These are phyloP conservation scores for Ilex aquifolium DNA, from an alignment of 257 asterid species.

Conservation along the genomic window DNA sequence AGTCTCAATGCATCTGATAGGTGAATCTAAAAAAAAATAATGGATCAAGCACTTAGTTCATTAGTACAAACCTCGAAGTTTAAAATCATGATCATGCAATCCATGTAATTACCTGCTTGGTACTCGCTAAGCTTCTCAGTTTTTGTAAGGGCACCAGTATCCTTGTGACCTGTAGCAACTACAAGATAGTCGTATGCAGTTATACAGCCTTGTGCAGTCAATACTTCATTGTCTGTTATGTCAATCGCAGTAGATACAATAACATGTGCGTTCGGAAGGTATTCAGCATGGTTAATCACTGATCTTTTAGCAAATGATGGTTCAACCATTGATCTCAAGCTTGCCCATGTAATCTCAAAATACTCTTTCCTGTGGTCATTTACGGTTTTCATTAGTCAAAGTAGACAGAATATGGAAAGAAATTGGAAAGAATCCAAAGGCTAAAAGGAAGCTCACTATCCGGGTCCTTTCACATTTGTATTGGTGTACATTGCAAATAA, in stretches of 20 bases:
- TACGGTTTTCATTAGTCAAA: neutral
- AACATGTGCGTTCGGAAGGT: slow-evolving; percentile 53
- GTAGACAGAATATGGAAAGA: neutral
- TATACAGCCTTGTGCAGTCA: slow-evolving; percentile 50
- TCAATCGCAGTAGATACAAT: slow-evolving; percentile 51
- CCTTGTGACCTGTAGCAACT: slow-evolving; percentile 77
- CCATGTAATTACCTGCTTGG: slow-evolving; percentile 52
- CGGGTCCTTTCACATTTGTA: too few species aligned
- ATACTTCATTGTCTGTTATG: slow-evolving; percentile 50
- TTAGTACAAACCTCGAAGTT: neutral
- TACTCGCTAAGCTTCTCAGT: slow-evolving; percentile 48
- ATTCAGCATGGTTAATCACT: slow-evolving; percentile 62
- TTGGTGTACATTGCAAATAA: too few species aligned
- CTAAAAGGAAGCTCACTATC: too few species aligned
- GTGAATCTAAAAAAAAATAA: neutral
- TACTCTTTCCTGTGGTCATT: slow-evolving; percentile 65
- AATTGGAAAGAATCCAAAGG: neutral
- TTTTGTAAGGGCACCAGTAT: slow-evolving; percentile 30
- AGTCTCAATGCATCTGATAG: neutral
- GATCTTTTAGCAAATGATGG: slow-evolving; percentile 74
- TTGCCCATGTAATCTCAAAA: slow-evolving; percentile 79
- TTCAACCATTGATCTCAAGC: slow-evolving; percentile 75
- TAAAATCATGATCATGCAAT: neutral
- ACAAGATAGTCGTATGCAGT: slow-evolving; percentile 74
- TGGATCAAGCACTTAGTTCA: neutral